A percentile compares a stretch with the other conserved stretches of the same genome.
Conservation (phyloP, 176 grass and related monocot species). For the Echinochloa phyllopogon region DNA sequence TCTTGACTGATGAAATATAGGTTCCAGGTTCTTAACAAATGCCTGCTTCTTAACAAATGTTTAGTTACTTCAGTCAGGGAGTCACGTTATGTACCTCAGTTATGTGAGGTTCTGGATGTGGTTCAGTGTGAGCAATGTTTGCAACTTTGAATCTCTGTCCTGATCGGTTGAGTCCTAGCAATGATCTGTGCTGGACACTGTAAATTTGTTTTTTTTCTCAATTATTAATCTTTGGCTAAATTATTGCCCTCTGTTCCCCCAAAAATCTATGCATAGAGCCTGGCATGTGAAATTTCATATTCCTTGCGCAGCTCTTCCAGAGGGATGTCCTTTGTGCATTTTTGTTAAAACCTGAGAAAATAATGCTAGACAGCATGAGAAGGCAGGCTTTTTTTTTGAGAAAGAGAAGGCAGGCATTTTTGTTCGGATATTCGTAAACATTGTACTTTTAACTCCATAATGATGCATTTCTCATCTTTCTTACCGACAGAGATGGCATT, state of each 20-base stretch:
- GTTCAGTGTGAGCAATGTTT: not conserved
- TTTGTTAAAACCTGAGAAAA: no score
- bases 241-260: no score
- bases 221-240: not conserved
- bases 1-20: not conserved
- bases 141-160: not conserved
- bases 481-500: not conserved
- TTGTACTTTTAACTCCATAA: constrained; percentile 5
- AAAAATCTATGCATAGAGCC: not conserved
- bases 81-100: not conserved
- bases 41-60: not conserved
- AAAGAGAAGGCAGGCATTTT: no score
- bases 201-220: not conserved
- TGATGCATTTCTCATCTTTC: constrained; percentile 5
- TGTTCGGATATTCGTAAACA: constrained; percentile 22
- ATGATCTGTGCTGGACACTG: not conserved
- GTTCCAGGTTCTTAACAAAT: not conserved
- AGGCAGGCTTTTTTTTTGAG: no score
- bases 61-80: not conserved
- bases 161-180: not conserved
- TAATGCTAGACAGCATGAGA: no score
- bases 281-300: no score
- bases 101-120: not conserved
- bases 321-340: no score
- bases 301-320: no score